These are phyloP conservation scores for Chrysanthemum makinoi DNA, from an alignment of 129 eudicot genomes.

Conservation along the genomic window DNA sequence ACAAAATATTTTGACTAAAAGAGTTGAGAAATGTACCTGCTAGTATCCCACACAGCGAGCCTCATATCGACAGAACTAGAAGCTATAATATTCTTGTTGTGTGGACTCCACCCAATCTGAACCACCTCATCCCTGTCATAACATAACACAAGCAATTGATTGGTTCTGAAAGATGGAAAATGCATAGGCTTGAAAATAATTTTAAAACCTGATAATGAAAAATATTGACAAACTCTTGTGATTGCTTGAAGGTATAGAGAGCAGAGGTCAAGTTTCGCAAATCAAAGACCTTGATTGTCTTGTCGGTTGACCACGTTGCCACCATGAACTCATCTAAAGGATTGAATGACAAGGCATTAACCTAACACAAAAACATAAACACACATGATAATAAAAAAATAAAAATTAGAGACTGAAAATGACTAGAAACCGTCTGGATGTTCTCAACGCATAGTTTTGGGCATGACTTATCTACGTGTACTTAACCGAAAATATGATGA, in stretches of 20 bases:
- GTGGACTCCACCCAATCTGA: conserved; percentile 89
- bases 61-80: conserved; percentile 77
- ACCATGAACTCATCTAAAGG: conserved; percentile 78
- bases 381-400: neutral
- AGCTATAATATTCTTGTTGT: conserved; percentile 70
- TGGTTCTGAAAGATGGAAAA: conserved; percentile 12
- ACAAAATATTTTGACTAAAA: neutral
- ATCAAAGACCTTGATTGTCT: conserved; percentile 72
- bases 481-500: too few species aligned
- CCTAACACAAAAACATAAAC: conserved; percentile 32
- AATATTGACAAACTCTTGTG: conserved; percentile 42
- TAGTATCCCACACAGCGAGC: conserved; percentile 77
- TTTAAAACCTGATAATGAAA: neutral
- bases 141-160: conserved; percentile 7
- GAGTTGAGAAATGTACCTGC: conserved; percentile 43
- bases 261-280: conserved; percentile 52
- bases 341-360: conserved; percentile 74
- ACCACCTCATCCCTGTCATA: conserved; percentile 64
- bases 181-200: neutral
- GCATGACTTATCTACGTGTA: too few species aligned
- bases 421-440: neutral
- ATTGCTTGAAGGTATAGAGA: conserved; percentile 58
- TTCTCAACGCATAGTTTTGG: too few species aligned
- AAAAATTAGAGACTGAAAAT: neutral
- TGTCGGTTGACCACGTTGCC: conserved; percentile 84